Conservation (phyloP, 257 asterid genomes). For the Phtheirospermum japonicum region DNA sequence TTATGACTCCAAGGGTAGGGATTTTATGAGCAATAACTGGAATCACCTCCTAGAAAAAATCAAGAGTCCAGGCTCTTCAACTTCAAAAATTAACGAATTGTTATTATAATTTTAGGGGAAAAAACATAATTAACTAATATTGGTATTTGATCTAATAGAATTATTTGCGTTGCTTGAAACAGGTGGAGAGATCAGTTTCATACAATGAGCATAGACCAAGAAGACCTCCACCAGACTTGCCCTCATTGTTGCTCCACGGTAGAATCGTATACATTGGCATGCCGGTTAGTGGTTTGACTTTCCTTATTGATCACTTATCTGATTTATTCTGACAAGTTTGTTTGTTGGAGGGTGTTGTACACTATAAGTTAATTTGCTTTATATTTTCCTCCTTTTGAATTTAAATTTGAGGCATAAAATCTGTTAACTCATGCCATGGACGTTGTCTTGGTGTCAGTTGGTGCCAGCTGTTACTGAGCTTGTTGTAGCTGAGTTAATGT, state of each 20-base stretch:
- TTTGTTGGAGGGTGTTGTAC: background rate
- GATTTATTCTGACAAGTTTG: background rate
- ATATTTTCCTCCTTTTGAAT: background rate
- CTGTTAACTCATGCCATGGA: slow-evolving; percentile 13
- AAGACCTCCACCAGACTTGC: slow-evolving; percentile 91
- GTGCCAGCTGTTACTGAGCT: slow-evolving; percentile 96
- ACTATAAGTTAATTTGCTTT: background rate
- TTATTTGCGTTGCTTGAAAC: slow-evolving; percentile 33
- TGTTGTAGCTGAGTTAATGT: slow-evolving; percentile 79
- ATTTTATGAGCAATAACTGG: slow-evolving; percentile 3
- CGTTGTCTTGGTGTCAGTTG: slow-evolving; percentile 50
- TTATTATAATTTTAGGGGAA: background rate
- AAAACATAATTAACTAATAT: background rate
- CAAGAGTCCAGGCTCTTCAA: slow-evolving; percentile 4
- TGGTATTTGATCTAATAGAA: background rate
- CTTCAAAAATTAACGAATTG: background rate
- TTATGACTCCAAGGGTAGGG: background rate
- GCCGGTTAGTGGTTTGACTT: slow-evolving; percentile 57
- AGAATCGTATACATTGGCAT: slow-evolving; percentile 89
- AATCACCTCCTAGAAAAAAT: slow-evolving; percentile 8
- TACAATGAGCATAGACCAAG: slow-evolving; percentile 66
- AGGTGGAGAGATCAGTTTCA: slow-evolving; percentile 83
- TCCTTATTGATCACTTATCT: too few relatives aligned
- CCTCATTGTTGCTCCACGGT: slow-evolving; percentile 72
- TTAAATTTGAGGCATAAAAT: background rate